Evolutionary conservation across 768 basidiomycete genomes (phyloP), one percentile per base, ranked within the genome.

Genomic region (Exsudoporus frostii): DNA sequence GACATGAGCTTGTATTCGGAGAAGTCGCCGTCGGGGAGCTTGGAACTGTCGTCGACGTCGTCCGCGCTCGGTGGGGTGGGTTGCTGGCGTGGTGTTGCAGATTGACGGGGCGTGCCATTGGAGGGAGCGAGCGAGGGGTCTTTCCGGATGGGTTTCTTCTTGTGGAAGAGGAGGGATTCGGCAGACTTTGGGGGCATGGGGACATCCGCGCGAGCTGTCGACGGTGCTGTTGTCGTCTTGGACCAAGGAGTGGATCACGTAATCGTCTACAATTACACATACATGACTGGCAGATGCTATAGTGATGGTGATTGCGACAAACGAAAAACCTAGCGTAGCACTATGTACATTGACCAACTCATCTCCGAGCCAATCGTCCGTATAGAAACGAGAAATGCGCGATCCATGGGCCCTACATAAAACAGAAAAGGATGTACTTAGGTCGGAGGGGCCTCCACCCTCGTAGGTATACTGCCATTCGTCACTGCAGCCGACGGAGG

Each of bases 1-100:
- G 89, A 89, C 69, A 90, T 80, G 63, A 93, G 81, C 64, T 79
- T 80, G 74, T 83, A 93, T 67, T 92, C 90, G 57, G 82, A 79
- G 72, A 74, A 92, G 0, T 83, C 77, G 56, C 83, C 82, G 37
- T 85, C 82, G 34, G 87, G 88, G 38, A 86, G 79, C 54, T 79
- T 74, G 45, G 80, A 64, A 8, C 69, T 66, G 52, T 78, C 81
- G 29, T 84, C 84, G 44, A 74, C 70, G 20, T 80, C 76, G n/a
- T 79, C 76, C 1, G 71, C 66, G 22, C 59, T 53, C 22, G 67
- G 63, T 27, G 74, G 71, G 42, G 70, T 73, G 19, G 75, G 74
- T 44, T 72, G 76, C 27, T 77, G 71, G 44, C 68, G 71, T 13
- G 75, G 69, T 1, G 71, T 63, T 17, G 70, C 57, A 27, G 78